Conservation (phyloP, 495 filamentous ascomycete species). For the Daldinia childiae region DNA sequence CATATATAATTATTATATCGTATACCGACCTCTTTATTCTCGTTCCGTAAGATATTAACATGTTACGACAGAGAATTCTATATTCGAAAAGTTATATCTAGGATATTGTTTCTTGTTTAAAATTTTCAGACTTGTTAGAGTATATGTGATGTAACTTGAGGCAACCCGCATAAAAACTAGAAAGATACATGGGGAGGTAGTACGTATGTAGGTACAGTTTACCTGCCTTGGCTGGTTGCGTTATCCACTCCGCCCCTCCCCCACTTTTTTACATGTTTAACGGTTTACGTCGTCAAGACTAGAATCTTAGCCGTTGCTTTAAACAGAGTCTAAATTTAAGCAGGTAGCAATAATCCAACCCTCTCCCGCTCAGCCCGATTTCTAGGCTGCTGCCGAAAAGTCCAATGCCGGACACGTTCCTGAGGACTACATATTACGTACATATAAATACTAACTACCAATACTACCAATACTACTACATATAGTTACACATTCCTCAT, state of each 20-base stretch:
- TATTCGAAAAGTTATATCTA: not conserved
- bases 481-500: not conserved
- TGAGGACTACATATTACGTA: too few relatives aligned
- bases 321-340: conserved; percentile 14
- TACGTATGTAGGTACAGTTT: conserved; percentile 10
- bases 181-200: not conserved
- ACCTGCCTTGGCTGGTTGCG: conserved; percentile 6
- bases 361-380: not conserved
- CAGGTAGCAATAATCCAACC: not conserved
- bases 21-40: not conserved
- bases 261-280: conserved; percentile 21
- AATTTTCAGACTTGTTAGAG: not conserved
- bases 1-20: not conserved
- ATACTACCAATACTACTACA: too few relatives aligned
- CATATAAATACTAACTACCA: not conserved
- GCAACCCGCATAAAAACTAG: not conserved
- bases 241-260: conserved; percentile 15
- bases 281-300: conserved; percentile 6
- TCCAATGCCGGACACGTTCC: not conserved
- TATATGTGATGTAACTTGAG: not conserved
- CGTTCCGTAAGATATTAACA: not conserved
- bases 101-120: not conserved
- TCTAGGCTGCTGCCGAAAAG: conserved; percentile 1
- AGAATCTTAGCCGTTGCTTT: conserved; percentile 8
- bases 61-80: not conserved